Evolutionary conservation across 139 green algal genomes (phyloP).

Genomic region (Chlamydomonas sp.): DNA sequence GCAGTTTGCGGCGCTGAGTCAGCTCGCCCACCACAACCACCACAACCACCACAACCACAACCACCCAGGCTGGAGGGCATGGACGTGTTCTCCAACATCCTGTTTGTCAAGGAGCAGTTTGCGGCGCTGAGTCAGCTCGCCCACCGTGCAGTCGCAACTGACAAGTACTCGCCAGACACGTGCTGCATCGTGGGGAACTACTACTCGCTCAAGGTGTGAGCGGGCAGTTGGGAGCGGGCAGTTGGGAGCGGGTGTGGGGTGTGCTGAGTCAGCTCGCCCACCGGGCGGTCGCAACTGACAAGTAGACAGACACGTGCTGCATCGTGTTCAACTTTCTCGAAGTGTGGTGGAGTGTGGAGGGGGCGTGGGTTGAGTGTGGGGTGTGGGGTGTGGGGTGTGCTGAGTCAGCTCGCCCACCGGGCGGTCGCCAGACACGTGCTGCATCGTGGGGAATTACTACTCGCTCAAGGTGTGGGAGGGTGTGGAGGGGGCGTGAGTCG

Average conservation of each 20-base stretch:
- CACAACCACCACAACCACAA: too few species aligned
- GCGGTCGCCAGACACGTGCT: constrained; percentile 78
- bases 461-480: constrained; percentile 57
- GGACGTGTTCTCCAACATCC: constrained; percentile 94
- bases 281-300: constrained; percentile 59
- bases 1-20: constrained; percentile 58
- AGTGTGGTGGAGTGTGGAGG: constrained; percentile 18
- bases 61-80: constrained; percentile 80
- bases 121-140: constrained; percentile 76
- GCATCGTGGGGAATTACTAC: constrained; percentile 97
- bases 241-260: constrained; percentile 51
- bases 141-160: constrained; percentile 55
- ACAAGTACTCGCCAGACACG: constrained; percentile 89
- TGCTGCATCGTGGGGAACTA: constrained; percentile 98
- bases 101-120: constrained; percentile 82
- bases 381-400: not conserved
- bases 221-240: not conserved
- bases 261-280: constrained; percentile 81
- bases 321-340: constrained; percentile 90
- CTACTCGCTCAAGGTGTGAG: constrained; percentile 75
- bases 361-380: not conserved
- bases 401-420: not conserved
- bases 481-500: not conserved
- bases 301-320: constrained; percentile 90
- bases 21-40: constrained; percentile 73